Evolutionary conservation across 495 filamentous ascomycete species (phyloP).

Genomic region (Neurospora sublineolata): DNA sequence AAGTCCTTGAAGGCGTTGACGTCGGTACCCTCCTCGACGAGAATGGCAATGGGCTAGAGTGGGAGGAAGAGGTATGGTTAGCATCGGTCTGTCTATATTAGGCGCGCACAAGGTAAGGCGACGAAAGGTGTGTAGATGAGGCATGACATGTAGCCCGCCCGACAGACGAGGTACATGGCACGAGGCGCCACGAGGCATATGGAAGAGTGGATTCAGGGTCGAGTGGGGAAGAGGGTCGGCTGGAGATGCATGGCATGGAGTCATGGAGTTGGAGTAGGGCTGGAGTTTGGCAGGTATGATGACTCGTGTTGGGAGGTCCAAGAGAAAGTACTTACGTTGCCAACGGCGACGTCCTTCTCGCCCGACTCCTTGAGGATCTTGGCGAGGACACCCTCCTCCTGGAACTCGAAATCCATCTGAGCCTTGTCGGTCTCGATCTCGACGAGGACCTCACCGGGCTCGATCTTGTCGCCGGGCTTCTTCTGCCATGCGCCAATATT

Average conservation of each 20-base stretch:
- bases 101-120: constrained; percentile 16
- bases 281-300: not conserved
- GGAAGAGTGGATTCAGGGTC: constrained; percentile 3
- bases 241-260: constrained; percentile 12
- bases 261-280: constrained; percentile 6
- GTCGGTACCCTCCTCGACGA: constrained; percentile 85
- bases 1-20: constrained; percentile 80
- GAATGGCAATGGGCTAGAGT: constrained; percentile 80
- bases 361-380: constrained; percentile 91
- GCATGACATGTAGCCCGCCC: not conserved
- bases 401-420: constrained; percentile 99
- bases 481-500: constrained; percentile 98
- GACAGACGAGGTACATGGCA: not conserved
- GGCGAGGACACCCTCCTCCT: constrained; percentile 92
- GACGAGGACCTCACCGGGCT: constrained; percentile 92
- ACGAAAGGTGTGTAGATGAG: not conserved
- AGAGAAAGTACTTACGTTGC: constrained; percentile 58
- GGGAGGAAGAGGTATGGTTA: not conserved
- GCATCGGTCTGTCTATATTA: not conserved
- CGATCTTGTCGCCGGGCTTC: constrained; percentile 78
- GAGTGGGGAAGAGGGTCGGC: constrained; percentile 8
- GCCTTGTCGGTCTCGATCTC: constrained; percentile 99
- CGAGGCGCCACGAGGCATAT: not conserved
- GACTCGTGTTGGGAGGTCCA: not conserved
- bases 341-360: constrained; percentile 90